Conservation (phyloP, 305 asterid species). For the Fraxinus baroniana region DNA sequence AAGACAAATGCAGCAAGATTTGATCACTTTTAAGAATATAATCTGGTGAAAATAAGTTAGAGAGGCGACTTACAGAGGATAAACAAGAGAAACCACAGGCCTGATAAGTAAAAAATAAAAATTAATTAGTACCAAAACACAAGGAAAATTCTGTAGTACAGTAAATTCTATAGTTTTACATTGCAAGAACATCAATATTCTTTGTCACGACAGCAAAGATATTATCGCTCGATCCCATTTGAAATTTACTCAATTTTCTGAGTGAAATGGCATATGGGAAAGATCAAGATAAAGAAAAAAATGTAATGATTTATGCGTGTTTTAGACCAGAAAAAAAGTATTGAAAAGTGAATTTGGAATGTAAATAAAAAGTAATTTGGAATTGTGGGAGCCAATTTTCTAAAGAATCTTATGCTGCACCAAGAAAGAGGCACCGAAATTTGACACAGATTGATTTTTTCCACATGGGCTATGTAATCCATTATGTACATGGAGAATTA, state of each 20-base stretch:
- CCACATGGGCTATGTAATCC: not conserved
- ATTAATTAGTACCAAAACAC: not conserved
- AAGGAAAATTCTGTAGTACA: not conserved
- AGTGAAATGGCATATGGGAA: conserved; percentile 17
- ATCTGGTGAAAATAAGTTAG: not conserved
- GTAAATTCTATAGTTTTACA: conserved; percentile 39
- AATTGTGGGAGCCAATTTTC: conserved; percentile 28
- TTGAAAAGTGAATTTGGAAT: conserved; percentile 40
- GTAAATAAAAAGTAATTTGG: conserved; percentile 32
- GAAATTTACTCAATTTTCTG: not conserved
- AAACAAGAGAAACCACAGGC: conserved; percentile 83
- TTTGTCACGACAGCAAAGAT: conserved; percentile 66
- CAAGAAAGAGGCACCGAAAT: conserved; percentile 79
- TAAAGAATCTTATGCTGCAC: conserved; percentile 56
- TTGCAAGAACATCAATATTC: conserved; percentile 82
- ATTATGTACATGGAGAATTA: no score
- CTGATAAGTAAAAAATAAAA: conserved; percentile 34
- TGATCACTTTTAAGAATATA: not conserved
- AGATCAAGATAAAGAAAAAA: not conserved
- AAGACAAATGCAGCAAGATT: not conserved
- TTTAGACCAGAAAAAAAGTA: conserved; percentile 30
- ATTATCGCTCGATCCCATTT: conserved; percentile 74
- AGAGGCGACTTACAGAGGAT: conserved; percentile 68
- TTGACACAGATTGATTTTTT: not conserved
- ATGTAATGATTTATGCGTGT: conserved; percentile 34